Percentiles rank a stretch among this genome's conserved stretches.
Conservation (phyloP, 2,329 filamentous ascomycete genomes). For the Ceratocystis harringtonii region DNA sequence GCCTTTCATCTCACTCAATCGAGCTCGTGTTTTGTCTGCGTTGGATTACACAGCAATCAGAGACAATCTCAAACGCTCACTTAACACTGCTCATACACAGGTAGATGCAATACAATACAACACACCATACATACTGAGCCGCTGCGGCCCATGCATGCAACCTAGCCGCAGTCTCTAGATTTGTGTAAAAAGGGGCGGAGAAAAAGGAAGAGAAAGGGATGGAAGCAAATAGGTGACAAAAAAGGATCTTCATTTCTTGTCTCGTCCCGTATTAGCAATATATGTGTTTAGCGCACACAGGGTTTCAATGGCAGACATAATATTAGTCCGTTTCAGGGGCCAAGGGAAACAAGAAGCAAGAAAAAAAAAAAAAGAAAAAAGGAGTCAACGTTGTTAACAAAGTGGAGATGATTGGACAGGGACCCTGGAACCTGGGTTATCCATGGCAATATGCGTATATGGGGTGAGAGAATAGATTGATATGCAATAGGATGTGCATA, state of each 20-base stretch:
- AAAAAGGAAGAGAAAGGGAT: conserved; percentile 3
- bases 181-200: conserved; percentile 15
- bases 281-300: neutral
- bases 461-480: neutral
- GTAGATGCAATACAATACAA: no score
- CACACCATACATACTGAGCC: no score
- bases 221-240: conserved; percentile 16
- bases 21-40: neutral
- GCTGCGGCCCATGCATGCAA: no score
- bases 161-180: no score
- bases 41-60: conserved; percentile 15
- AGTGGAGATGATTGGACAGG: neutral
- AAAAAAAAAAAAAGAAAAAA: neutral
- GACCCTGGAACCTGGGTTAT: neutral
- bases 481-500: no score
- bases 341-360: neutral
- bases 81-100: neutral
- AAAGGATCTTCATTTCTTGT: neutral
- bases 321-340: conserved; percentile 13
- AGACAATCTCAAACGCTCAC: conserved; percentile 15
- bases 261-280: neutral
- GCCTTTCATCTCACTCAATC: neutral
- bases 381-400: neutral
- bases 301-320: conserved; percentile 13
- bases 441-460: neutral